Percentiles rank a stretch among this genome's conserved stretches.
phyloP scores from a whole-genome alignment of 2,329 filamentous ascomycete genomes.

The Fonsecaea erecta region DNA sequence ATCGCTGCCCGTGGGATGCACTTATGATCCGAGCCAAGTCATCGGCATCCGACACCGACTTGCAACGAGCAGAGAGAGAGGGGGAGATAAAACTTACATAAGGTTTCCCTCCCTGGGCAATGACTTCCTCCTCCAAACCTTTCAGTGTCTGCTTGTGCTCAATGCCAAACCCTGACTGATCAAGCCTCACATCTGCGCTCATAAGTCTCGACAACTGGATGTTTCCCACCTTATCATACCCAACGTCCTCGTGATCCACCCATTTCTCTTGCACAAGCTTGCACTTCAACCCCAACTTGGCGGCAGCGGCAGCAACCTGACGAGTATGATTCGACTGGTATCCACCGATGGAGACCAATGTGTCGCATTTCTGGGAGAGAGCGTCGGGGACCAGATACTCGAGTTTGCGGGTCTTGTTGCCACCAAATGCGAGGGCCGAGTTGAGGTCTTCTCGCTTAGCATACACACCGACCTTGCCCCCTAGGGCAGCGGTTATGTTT shows the following conservation, averaged over 20 bases:
- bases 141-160: constrained; percentile 68
- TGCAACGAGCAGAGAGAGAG: neutral
- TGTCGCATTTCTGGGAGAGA: constrained; percentile 60
- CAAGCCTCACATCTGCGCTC: constrained; percentile 66
- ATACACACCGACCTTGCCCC: constrained; percentile 65
- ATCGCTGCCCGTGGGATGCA: too few species aligned
- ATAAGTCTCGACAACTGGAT: constrained; percentile 72
- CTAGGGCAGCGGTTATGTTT: constrained; percentile 66
- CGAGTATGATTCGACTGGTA: constrained; percentile 73
- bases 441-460: constrained; percentile 76
- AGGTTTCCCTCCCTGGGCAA: constrained; percentile 60
- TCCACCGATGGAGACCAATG: constrained; percentile 69
- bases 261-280: constrained; percentile 68
- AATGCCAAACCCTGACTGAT: constrained; percentile 67
- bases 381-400: constrained; percentile 72
- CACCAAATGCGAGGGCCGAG: constrained; percentile 68
- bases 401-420: constrained; percentile 72
- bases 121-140: constrained; percentile 59
- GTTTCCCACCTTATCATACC: constrained; percentile 70
- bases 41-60: neutral
- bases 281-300: constrained; percentile 59
- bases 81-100: constrained; percentile 48
- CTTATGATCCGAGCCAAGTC: neutral
- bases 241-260: constrained; percentile 65
- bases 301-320: constrained; percentile 67